phyloP scores from a whole-genome alignment of 2,329 filamentous ascomycete genomes.

The Huntiella moniliformis region DNA sequence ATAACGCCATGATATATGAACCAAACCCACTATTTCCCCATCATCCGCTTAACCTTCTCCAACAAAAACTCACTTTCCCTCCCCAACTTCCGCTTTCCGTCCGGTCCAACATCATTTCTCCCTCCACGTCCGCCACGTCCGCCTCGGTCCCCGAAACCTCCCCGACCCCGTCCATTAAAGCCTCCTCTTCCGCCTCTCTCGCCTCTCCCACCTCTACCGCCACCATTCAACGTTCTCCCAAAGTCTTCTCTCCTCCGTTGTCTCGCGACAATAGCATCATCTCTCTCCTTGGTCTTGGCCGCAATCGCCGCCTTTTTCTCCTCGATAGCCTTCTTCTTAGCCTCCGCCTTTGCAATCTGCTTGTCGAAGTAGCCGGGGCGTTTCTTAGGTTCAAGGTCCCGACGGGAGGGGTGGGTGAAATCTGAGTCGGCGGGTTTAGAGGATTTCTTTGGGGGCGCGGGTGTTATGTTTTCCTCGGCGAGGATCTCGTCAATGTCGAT shows the following conservation, averaged over 20 bases:
- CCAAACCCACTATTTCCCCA: conserved; percentile 21
- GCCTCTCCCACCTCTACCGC: neutral
- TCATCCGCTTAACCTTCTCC: conserved; percentile 49
- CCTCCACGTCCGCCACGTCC: neutral
- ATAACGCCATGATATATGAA: too few species aligned
- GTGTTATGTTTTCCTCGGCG: neutral
- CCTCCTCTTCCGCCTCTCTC: neutral
- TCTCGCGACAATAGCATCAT: conserved; percentile 29
- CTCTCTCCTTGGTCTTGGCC: conserved; percentile 37
- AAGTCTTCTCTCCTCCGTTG: conserved; percentile 40
- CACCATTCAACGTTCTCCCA: conserved; percentile 37
- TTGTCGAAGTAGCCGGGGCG: conserved; percentile 45
- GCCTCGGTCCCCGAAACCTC: neutral
- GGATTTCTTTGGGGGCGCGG: neutral
- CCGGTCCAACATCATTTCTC: conserved; percentile 17
- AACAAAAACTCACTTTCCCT: conserved; percentile 54
- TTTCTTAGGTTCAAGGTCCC: neutral
- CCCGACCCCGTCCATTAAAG: neutral
- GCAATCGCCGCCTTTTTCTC: conserved; percentile 20
- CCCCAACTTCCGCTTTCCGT: conserved; percentile 54
- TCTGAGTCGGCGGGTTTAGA: neutral
- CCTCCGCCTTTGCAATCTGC: conserved; percentile 31
- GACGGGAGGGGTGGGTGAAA: conserved; percentile 6
- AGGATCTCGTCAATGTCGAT: neutral
- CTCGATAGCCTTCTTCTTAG: conserved; percentile 18